Evolutionary conservation across 2,329 filamentous ascomycete species (phyloP).

Genomic region (Colletotrichum sublineola): DNA sequence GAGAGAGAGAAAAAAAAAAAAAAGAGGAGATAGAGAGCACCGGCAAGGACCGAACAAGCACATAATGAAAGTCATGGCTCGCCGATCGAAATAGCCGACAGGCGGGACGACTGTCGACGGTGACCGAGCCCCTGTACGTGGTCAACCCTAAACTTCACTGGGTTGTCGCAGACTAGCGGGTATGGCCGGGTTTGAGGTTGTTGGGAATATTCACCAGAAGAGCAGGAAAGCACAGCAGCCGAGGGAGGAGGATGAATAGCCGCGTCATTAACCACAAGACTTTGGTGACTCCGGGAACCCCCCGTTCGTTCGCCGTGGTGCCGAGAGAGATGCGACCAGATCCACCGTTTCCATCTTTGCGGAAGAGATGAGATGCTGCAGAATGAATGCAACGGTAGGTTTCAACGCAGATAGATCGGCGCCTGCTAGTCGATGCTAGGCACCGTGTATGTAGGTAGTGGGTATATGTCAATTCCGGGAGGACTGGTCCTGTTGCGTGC

Average conservation of each 20-base stretch:
- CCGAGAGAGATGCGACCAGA: background rate
- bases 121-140: constrained; percentile 9
- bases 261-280: constrained; percentile 26
- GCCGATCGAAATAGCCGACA: background rate
- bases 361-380: constrained; percentile 27
- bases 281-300: constrained; percentile 6
- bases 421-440: background rate
- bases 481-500: background rate
- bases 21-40: no score
- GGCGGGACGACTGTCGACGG: constrained; percentile 12
- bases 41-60: background rate
- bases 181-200: constrained; percentile 19
- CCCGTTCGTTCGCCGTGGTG: background rate
- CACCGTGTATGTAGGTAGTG: background rate
- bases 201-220: constrained; percentile 9
- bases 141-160: constrained; percentile 19
- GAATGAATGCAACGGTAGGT: constrained; percentile 28
- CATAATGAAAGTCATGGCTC: background rate
- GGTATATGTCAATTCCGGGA: background rate
- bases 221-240: background rate
- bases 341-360: constrained; percentile 14
- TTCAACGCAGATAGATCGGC: constrained; percentile 16
- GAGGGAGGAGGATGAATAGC: constrained; percentile 14
- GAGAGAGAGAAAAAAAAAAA: background rate
- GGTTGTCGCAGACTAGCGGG: constrained; percentile 22